Conservation (phyloP, 2,329 filamentous ascomycete species). For the Stagonosporopsis chrysanthemi region DNA sequence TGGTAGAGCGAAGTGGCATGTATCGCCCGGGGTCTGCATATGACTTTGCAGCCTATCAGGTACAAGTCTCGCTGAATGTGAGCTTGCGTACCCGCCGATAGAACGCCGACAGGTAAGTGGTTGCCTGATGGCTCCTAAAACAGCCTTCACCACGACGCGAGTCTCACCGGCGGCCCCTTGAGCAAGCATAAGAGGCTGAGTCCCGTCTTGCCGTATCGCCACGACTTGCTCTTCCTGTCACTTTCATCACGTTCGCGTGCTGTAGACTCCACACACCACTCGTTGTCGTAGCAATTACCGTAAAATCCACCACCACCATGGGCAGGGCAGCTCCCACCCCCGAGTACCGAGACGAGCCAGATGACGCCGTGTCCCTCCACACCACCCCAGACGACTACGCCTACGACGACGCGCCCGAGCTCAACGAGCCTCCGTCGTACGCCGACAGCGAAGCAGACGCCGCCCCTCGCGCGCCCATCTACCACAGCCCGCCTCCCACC, state of each 20-base stretch:
- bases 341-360: slow-evolving; percentile 47
- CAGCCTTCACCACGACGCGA: slow-evolving; percentile 23
- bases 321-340: slow-evolving; percentile 35
- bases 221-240: background rate
- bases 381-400: slow-evolving; percentile 49
- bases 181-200: slow-evolving; percentile 21
- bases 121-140: slow-evolving; percentile 37
- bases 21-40: background rate
- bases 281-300: background rate
- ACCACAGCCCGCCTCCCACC: slow-evolving; percentile 39
- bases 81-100: slow-evolving; percentile 12
- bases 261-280: background rate
- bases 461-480: slow-evolving; percentile 24
- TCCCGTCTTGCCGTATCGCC: background rate
- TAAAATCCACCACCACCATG: slow-evolving; percentile 32
- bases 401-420: slow-evolving; percentile 49
- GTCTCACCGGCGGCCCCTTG: slow-evolving; percentile 31
- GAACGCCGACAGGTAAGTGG: slow-evolving; percentile 25
- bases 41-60: background rate
- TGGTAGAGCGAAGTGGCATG: slow-evolving; percentile 2
- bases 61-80: background rate
- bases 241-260: background rate
- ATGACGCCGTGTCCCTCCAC: slow-evolving; percentile 49
- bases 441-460: slow-evolving; percentile 41
- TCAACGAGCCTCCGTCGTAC: slow-evolving; percentile 46